Evolutionary conservation across 306 rosid species (phyloP).

Genomic region (Lagenaria siceraria): DNA sequence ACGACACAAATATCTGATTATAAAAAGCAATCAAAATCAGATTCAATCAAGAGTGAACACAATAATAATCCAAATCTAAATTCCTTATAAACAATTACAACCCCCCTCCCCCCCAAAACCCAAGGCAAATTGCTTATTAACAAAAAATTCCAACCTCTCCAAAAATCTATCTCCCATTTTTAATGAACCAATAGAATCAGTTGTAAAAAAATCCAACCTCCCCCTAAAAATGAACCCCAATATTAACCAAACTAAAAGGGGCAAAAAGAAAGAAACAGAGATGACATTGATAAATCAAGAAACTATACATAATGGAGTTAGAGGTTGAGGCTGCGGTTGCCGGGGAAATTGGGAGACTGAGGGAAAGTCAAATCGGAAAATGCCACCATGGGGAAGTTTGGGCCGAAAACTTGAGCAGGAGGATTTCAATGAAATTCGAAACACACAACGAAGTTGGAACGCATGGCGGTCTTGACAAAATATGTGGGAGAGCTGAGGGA

Average conservation of each 20-base stretch:
- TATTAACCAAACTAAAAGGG: background rate
- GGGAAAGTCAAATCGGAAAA: constrained; percentile 85
- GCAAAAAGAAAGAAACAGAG: background rate
- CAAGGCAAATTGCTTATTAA: background rate
- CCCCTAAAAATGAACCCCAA: too few species aligned
- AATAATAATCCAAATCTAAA: background rate
- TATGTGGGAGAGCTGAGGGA: too few species aligned
- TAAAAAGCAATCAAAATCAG: background rate
- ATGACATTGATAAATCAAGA: background rate
- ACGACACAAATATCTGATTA: constrained; percentile 76
- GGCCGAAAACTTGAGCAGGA: too few species aligned
- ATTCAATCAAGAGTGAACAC: background rate
- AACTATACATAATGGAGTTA: constrained; percentile 66
- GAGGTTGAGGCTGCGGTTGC: constrained; percentile 55
- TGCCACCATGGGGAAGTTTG: constrained; percentile 79
- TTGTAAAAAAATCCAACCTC: background rate
- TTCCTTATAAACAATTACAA: background rate
- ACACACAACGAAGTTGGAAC: too few species aligned
- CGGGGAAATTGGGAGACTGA: constrained; percentile 47
- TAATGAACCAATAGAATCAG: background rate
- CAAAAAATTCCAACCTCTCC: background rate
- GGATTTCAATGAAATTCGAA: too few species aligned
- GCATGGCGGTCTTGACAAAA: too few species aligned
- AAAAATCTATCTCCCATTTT: background rate
- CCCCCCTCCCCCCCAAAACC: background rate